Base-by-base conservation (phyloP, 768 basidiomycete species). In the Gloeostereum incarnatum region DNA sequence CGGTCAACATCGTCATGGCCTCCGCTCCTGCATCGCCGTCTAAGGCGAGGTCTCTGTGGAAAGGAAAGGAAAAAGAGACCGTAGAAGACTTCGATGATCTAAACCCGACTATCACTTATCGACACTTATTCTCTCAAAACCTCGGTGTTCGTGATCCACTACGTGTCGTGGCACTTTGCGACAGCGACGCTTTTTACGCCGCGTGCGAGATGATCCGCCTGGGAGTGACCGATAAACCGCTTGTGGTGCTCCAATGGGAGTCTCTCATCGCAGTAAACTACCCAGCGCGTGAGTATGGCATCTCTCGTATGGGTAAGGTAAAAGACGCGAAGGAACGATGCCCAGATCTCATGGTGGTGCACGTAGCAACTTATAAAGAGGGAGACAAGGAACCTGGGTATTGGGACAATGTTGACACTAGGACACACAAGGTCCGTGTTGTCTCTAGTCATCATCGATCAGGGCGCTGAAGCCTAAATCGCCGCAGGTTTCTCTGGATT, bases 251-350 rank as follows among this genome's bases (percentile, higher is more conserved):
- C 31, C 91, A 94, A 46, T 93, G 92, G 92, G 75, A 85, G 31
- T 67, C 76, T 11, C 54, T 93, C 38, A 98, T 99, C 42, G 96
- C 96, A 0, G 84, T 98, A 45, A 97, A 93, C 59, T 98, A 99
- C 53, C 81, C 92, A 4, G 94, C 96, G 0, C 74, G 96, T 45
- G 78, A 78, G 51, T 97, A 73, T 53, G 94, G 93, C 4, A 93
- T 99, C 49, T 87, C 89, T n/a, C 66, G 94, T 32, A 87, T 90
- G 77, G 83, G 81, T 57, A 81, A 78, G 54, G 63, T 80, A 42
- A 71, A 79, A 51, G 87, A 93, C 32, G 89, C 94, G 5, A 70
- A 78, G 60, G 79, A 84, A 57, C 75, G 77, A 46, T 98, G 93
- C 55, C 93, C 94, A 0, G 62, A 89, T 35, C 62, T 98, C 6